Evolutionary conservation across 257 asterid species (phyloP), one percentile per base, ranked within the genome.

Genomic region (Nicotiana tabacum): DNA sequence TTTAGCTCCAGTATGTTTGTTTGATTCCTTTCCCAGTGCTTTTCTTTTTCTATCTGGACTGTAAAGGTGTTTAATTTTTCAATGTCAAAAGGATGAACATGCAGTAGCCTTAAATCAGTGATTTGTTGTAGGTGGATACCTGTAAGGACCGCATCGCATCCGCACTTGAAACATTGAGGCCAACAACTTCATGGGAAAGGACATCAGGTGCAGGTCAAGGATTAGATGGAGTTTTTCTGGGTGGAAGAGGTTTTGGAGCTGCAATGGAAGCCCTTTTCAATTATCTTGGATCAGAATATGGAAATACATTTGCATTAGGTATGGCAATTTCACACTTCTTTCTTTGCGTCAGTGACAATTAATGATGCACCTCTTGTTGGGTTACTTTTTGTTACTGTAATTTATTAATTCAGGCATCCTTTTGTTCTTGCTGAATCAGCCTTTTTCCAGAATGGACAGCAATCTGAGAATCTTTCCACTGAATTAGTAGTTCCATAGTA

Each of bases 281-380:
- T 87, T 96, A 93, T 84, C 92, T 96, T 82, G 99, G 97, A 68
- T 96, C 99, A 11, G 99, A 94, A 88, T 96, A 96, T 86, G 98
- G 98, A 82, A 94, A 93, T 88, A 96, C 98, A 17, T 96, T 87
- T 87, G 99, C 99, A 11, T 89, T 96, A 81, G 99, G 99, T 93
- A 90, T 64, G 58, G 30, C 56, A 66, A 83, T 77, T 86, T 81
- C 53, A 72, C 84, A 48, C 65, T 76, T 80, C 66, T 62, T 77
- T 13, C 24, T 58, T 24, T 66, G 87, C 6, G 16, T 60, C 4
- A 37, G 62, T 17, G 12, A 30, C 32, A 27, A 9, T 16, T 33
- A 62, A 61, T 39, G 32, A 78, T 16, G 27, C 65, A 37, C 53
- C 84, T 78, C 61, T 37, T 46, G 55, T 17, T 77, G 77, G 61